phyloP scores from a whole-genome alignment of 345 rosid species.

The Rhizophora apiculata region DNA sequence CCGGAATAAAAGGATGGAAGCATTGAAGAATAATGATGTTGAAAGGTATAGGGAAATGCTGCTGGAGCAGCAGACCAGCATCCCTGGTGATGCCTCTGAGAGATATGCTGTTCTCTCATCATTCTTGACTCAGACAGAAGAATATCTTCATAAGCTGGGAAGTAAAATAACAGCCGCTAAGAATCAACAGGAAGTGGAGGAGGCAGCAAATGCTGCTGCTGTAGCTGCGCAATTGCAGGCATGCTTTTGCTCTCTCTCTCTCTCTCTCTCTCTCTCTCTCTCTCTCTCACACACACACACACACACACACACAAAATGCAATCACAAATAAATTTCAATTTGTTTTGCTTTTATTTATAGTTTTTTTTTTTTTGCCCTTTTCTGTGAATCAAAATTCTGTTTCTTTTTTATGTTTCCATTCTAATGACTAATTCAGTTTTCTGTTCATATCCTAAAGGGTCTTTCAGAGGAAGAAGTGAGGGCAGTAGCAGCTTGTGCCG shows the following conservation, averaged over 20 bases:
- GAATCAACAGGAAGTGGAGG: slow-evolving; percentile 97
- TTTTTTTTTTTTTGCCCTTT: background rate
- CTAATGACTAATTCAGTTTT: slow-evolving; percentile 22
- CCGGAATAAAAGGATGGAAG: slow-evolving; percentile 97
- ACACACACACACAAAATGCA: background rate
- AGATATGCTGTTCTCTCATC: slow-evolving; percentile 94
- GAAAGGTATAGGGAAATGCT: slow-evolving; percentile 99
- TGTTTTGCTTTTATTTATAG: background rate
- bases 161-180: slow-evolving; percentile 91
- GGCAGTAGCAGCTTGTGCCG: slow-evolving; percentile 91
- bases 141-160: slow-evolving; percentile 89
- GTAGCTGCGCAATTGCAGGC: slow-evolving; percentile 91
- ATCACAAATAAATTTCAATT: background rate
- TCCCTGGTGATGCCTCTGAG: slow-evolving; percentile 91
- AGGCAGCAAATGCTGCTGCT: slow-evolving; percentile 95
- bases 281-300: background rate
- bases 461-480: slow-evolving; percentile 97
- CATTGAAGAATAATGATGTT: slow-evolving; percentile 97
- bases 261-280: background rate
- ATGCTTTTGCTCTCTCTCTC: slow-evolving; percentile 18
- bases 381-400: background rate
- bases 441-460: slow-evolving; percentile 54
- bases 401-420: slow-evolving; percentile 6
- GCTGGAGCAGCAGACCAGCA: slow-evolving; percentile 92
- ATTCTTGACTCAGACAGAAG: slow-evolving; percentile 97